Base-by-base conservation (phyloP, 139 green algal genomes). In the Picochlorum sp. region DNA sequence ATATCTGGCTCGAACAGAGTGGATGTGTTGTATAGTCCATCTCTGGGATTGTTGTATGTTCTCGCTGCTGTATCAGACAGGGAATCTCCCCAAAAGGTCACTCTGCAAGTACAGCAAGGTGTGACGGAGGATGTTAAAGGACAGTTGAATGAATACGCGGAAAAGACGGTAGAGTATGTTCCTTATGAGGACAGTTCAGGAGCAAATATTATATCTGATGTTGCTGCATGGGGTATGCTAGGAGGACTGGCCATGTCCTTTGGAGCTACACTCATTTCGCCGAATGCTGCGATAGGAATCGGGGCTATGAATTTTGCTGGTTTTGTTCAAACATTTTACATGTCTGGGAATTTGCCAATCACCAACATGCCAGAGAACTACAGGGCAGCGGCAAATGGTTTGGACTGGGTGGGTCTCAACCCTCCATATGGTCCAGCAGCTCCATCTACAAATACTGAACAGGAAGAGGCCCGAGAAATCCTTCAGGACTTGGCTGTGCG, bases 321-420 rank as follows among this genome's bases (percentile, higher is more conserved):
- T 49, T 74, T 64, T 56, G 67, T 52, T 38, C 67, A 74, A 57
- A 74, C 67, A 3, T 74, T 74, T 15, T 60, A 60, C 31, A 57
- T 63, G 21, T 57, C 13, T 10, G 67, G 67, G 47, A 69, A 30
- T 20, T 57, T 74, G 49, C 67, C 67, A 16, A 41, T 74, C 30
- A 74, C 23, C 45, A 74, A 74, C 47, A 69, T 74, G 67, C 67
- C 67, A 28, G 45, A 60, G 15, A 65, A 65, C 34, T 65, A 65
- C 28, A 51, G 23, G 20, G n/a, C 20, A 28, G 58, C 58, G 0
- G 58, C 58, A 1, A 18, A 49, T 18, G 44, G 58, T 52, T 18
- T 65, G 23, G 41, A 51, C 20, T 65, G 58, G 58, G 44, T 65
- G 8, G 41, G 20, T 28, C 23, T 65, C 15, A 28, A 65, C 8